Evolutionary conservation across 139 green algal genomes (phyloP).

Genomic region (Marvania coccoides): DNA sequence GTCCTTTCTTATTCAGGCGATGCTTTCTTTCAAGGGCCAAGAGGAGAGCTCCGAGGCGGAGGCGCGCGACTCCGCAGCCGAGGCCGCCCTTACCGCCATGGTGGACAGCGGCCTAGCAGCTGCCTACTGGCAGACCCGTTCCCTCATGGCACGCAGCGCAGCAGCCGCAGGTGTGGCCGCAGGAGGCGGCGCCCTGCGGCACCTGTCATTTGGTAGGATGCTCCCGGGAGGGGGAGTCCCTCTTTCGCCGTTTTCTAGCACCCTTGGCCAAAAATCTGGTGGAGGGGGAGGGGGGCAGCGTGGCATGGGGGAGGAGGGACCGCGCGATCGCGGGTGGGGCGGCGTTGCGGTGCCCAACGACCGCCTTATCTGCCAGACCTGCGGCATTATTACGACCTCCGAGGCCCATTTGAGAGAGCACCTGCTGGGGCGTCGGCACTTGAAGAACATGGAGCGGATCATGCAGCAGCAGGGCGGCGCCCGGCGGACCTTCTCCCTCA

Average conservation of each 20-base stretch:
- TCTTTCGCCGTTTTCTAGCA: slow-evolving; percentile 11
- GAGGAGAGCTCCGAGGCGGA: not conserved
- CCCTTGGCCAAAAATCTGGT: no score
- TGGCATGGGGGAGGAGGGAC: not conserved
- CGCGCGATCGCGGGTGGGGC: not conserved
- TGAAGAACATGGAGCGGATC: slow-evolving; percentile 35
- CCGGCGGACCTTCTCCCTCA: not conserved
- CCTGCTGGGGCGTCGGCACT: slow-evolving; percentile 31
- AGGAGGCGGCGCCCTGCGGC: no score
- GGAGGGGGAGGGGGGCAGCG: not conserved
- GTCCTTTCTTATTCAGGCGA: not conserved
- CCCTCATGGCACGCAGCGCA: slow-evolving; percentile 7
- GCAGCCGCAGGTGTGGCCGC: not conserved
- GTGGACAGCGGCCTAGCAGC: slow-evolving; percentile 4
- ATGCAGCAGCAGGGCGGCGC: slow-evolving; percentile 3
- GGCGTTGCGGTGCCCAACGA: not conserved
- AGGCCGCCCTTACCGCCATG: slow-evolving; percentile 9
- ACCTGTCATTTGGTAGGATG: no score
- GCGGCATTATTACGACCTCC: slow-evolving; percentile 46
- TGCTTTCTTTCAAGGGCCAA: not conserved
- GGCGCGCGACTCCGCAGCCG: slow-evolving; percentile 4
- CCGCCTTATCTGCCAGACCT: slow-evolving; percentile 30
- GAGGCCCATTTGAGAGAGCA: slow-evolving; percentile 41
- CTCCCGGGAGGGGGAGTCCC: not conserved
- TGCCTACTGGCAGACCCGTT: slow-evolving; percentile 23